Conservation (phyloP, 1,284 basidiomycete genomes). For the Trichosporon sp. region DNA sequence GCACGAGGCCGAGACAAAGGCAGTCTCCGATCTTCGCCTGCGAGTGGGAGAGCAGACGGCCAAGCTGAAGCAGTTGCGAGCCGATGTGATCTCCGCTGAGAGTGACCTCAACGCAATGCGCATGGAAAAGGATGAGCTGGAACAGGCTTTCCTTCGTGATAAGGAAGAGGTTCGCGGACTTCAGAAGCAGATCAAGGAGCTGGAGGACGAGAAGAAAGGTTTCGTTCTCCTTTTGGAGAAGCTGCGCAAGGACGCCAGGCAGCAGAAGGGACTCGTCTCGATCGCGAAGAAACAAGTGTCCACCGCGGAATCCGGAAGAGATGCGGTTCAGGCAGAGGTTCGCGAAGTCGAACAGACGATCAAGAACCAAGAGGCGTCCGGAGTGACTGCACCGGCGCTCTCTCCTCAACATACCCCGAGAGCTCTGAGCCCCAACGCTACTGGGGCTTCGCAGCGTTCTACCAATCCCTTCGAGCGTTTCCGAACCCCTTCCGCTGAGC, state of each 20-base stretch:
- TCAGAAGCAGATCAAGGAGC: slow-evolving; percentile 78
- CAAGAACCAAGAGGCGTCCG: slow-evolving; percentile 57
- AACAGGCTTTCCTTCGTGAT: slow-evolving; percentile 78
- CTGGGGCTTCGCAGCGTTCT: slow-evolving; percentile 57
- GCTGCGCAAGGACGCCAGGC: slow-evolving; percentile 85
- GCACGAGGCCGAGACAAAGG: slow-evolving; percentile 75
- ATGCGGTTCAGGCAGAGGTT: slow-evolving; percentile 65
- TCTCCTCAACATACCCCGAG: slow-evolving; percentile 63
- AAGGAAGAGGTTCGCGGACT: slow-evolving; percentile 90
- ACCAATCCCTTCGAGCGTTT: slow-evolving; percentile 87
- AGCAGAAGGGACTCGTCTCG: slow-evolving; percentile 89
- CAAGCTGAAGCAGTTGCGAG: slow-evolving; percentile 68
- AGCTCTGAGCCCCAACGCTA: slow-evolving; percentile 46
- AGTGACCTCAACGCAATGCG: slow-evolving; percentile 83
- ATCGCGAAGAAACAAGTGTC: slow-evolving; percentile 92
- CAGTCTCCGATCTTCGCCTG: slow-evolving; percentile 67
- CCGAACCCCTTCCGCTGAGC: not conserved
- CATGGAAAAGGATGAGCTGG: slow-evolving; percentile 87
- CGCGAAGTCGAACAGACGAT: slow-evolving; percentile 47
- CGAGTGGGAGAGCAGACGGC: slow-evolving; percentile 65
- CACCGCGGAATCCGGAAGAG: slow-evolving; percentile 72
- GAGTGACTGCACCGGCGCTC: slow-evolving; percentile 61
- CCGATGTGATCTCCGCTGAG: slow-evolving; percentile 82
- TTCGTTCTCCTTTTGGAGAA: slow-evolving; percentile 78
- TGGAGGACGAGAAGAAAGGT: slow-evolving; percentile 65